Evolutionary conservation across 192 early-diverging fungal species (phyloP).

Genomic region (Coemansia sp.): DNA sequence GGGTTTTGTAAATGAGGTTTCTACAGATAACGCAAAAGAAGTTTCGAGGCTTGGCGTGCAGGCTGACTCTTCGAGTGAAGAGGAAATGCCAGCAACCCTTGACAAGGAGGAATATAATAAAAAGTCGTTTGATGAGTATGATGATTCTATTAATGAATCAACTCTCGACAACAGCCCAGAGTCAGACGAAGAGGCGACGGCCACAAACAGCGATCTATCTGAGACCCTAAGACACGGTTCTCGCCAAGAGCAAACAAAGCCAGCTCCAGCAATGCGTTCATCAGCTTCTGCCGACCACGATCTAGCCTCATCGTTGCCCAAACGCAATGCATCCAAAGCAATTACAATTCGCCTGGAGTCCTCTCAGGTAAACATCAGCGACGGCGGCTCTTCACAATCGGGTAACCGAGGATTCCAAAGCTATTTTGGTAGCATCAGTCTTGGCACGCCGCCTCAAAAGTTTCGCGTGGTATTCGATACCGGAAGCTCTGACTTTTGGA

Average conservation of each 20-base stretch:
- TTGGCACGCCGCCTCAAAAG: conserved; percentile 59
- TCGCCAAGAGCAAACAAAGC: not conserved
- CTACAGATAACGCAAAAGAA: not conserved
- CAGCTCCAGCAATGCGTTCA: not conserved
- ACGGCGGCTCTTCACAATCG: conserved; percentile 23
- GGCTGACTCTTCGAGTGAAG: not conserved
- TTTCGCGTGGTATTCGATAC: conserved; percentile 65
- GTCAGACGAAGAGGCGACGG: not conserved
- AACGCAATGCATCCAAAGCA: not conserved
- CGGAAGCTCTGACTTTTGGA: conserved; percentile 63
- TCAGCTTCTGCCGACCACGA: not conserved
- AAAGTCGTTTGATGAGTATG: not conserved
- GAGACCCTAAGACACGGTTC: not conserved
- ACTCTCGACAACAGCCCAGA: not conserved
- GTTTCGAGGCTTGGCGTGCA: not conserved
- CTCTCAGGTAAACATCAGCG: conserved; percentile 45
- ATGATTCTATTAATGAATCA: not conserved
- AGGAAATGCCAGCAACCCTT: not conserved
- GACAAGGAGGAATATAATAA: not conserved
- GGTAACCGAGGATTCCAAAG: conserved; percentile 50
- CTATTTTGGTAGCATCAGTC: conserved; percentile 48
- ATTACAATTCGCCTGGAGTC: conserved; percentile 36
- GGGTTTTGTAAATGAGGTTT: not conserved
- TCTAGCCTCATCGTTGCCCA: not conserved
- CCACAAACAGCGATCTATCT: not conserved